Conservation (phyloP, 2,329 filamentous ascomycete species). For the Lanzia echinophila region DNA sequence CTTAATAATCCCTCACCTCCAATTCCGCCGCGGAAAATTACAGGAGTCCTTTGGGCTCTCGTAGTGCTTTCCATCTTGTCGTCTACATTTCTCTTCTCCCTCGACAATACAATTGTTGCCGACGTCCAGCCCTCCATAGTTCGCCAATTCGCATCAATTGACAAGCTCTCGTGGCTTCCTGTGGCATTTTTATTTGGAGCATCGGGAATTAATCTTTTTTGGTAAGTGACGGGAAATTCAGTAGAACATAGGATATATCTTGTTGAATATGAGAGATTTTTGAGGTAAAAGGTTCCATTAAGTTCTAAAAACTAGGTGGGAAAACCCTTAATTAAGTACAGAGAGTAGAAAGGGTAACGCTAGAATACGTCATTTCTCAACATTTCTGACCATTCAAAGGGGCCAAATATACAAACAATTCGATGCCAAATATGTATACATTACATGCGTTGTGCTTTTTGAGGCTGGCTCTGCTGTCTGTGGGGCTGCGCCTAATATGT, state of each 20-base stretch:
- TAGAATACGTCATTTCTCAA: too few species aligned
- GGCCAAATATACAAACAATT: slow-evolving; percentile 31
- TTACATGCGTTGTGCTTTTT: slow-evolving; percentile 26
- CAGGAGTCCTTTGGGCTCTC: slow-evolving; percentile 24
- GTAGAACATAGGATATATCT: too few species aligned
- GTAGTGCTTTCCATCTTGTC: slow-evolving; percentile 27
- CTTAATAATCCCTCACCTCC: too few species aligned
- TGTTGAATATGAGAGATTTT: too few species aligned
- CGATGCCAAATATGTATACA: slow-evolving; percentile 30
- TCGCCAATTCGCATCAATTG: slow-evolving; percentile 32
- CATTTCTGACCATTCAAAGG: neutral
- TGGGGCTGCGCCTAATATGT: slow-evolving; percentile 31
- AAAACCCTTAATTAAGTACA: too few species aligned
- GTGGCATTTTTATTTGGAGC: slow-evolving; percentile 38
- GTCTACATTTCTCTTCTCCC: slow-evolving; percentile 35
- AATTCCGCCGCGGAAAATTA: neutral
- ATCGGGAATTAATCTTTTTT: slow-evolving; percentile 33
- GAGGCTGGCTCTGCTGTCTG: slow-evolving; percentile 31
- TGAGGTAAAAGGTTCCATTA: too few species aligned
- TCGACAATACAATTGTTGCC: slow-evolving; percentile 45
- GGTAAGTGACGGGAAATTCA: too few species aligned
- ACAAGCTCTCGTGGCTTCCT: slow-evolving; percentile 38
- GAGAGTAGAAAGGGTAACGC: too few species aligned
- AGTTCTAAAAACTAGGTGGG: too few species aligned
- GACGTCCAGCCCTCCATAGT: slow-evolving; percentile 40